These are phyloP conservation scores for Aspergillus ustus DNA, from an alignment of 2,329 filamentous ascomycete species.

Conservation along the genomic window DNA sequence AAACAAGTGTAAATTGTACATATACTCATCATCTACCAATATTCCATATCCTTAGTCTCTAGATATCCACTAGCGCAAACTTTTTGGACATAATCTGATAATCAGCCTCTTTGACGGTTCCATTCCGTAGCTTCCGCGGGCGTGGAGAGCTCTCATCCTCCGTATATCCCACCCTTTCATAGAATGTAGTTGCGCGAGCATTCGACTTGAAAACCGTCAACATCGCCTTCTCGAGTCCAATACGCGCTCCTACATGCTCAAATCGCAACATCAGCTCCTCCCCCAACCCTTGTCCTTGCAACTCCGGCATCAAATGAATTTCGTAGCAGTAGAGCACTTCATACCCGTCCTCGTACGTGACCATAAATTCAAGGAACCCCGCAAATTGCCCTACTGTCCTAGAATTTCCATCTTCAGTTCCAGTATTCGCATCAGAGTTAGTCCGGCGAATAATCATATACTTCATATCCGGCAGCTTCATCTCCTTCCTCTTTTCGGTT, in stretches of 20 bases:
- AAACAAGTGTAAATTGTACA: constrained; percentile 78
- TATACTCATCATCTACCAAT: constrained; percentile 9
- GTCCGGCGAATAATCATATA: constrained; percentile 56
- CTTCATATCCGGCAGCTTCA: constrained; percentile 62
- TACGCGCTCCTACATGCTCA: constrained; percentile 52
- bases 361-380: constrained; percentile 60
- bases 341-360: constrained; percentile 59
- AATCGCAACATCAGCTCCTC: constrained; percentile 53
- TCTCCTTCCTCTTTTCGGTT: constrained; percentile 59
- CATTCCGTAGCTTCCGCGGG: constrained; percentile 54
- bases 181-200: constrained; percentile 51
- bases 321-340: constrained; percentile 69
- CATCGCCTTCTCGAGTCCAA: constrained; percentile 61
- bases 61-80: constrained; percentile 24
- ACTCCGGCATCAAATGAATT: constrained; percentile 55
- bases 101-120: constrained; percentile 54
- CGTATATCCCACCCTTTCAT: constrained; percentile 55
- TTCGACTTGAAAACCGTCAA: constrained; percentile 64
- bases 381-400: constrained; percentile 23
- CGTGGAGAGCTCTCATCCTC: constrained; percentile 59
- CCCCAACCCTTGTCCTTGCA: constrained; percentile 58
- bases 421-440: not conserved
- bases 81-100: constrained; percentile 60
- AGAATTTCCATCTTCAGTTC: not conserved
- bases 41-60: not conserved